Evolutionary conservation across 2,329 filamentous ascomycete species (phyloP).

Genomic region (Chrysoporthe austroafricana): DNA sequence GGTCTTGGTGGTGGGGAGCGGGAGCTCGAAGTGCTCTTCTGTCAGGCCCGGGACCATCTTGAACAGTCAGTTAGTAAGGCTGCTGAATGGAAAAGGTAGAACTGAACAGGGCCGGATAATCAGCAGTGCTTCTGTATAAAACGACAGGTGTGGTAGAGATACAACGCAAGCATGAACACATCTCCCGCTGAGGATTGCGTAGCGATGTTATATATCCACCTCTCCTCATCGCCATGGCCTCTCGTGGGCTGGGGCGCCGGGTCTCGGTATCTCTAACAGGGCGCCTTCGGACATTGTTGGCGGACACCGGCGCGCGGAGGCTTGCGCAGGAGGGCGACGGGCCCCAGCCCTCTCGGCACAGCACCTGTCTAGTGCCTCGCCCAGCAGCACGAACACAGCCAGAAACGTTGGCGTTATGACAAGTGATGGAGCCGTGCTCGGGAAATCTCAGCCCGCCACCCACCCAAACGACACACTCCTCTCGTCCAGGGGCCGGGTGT

Average conservation of each 20-base stretch:
- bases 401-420: background rate
- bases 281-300: constrained; percentile 28
- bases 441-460: too few relatives aligned
- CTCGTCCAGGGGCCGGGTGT: background rate
- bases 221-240: background rate
- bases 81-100: background rate
- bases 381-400: background rate
- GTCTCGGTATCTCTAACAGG: background rate
- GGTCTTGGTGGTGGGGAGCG: constrained; percentile 4
- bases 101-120: background rate
- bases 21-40: constrained; percentile 19
- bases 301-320: constrained; percentile 21
- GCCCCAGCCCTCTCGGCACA: background rate
- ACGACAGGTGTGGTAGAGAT: background rate
- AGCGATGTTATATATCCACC: constrained; percentile 16
- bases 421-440: background rate
- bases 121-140: background rate
- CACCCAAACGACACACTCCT: background rate
- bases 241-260: background rate
- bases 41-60: constrained; percentile 25
- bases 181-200: background rate
- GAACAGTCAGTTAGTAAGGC: background rate
- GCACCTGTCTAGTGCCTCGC: background rate
- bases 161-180: background rate
- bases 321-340: background rate